Conservation (phyloP, 2,329 filamentous ascomycete genomes). For the Xylariaceae sp. region DNA sequence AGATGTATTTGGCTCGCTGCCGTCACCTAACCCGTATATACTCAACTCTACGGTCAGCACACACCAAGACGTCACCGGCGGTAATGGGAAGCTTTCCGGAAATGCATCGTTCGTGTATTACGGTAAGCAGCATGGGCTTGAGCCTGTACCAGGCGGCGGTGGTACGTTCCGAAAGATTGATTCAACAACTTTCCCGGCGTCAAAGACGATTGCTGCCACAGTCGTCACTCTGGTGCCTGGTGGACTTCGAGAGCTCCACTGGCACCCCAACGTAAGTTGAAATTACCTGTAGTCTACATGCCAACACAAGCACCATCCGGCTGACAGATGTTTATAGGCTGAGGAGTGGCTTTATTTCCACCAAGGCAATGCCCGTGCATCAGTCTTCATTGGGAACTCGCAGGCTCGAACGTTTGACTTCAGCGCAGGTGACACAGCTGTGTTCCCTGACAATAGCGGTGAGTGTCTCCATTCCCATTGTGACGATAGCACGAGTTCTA, state of each 20-base stretch:
- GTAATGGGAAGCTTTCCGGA: conserved; percentile 52
- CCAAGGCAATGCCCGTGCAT: conserved; percentile 61
- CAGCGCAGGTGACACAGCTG: conserved; percentile 66
- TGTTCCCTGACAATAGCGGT: conserved; percentile 68
- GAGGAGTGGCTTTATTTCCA: conserved; percentile 76
- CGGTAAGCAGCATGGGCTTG: conserved; percentile 56
- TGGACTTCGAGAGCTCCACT: conserved; percentile 67
- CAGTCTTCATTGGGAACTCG: conserved; percentile 64
- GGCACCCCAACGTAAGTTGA: conserved; percentile 65
- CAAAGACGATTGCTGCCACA: conserved; percentile 66
- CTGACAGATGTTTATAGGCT: conserved; percentile 44
- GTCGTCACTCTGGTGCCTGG: conserved; percentile 66
- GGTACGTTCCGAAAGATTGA: conserved; percentile 67
- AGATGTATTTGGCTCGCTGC: conserved; percentile 61
- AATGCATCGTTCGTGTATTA: conserved; percentile 66
- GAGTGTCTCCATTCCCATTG: conserved; percentile 22
- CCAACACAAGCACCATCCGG: too few relatives aligned
- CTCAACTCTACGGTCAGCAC: conserved; percentile 56
- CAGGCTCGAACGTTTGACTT: conserved; percentile 70
- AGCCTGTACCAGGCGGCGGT: conserved; percentile 62
- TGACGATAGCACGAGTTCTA: neutral
- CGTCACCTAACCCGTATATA: conserved; percentile 63
- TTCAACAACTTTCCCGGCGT: conserved; percentile 66
- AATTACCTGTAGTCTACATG: too few relatives aligned
- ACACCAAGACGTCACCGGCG: conserved; percentile 45